Evolutionary conservation across 2,329 filamentous ascomycete genomes (phyloP).

Genomic region (Fusarium sp.): DNA sequence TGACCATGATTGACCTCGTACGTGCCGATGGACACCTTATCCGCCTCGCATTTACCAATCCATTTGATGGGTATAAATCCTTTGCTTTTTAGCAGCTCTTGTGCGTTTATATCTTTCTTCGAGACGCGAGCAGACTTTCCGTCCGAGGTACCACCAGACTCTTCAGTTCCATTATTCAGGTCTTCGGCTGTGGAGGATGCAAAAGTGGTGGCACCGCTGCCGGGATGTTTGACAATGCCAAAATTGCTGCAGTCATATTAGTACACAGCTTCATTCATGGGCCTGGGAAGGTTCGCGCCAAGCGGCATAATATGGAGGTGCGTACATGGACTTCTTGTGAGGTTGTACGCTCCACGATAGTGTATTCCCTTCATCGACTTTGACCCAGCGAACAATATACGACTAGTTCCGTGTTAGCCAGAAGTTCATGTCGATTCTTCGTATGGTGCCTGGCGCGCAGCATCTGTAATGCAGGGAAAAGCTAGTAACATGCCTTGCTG

Average conservation of each 20-base stretch:
- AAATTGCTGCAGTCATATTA: constrained; percentile 73
- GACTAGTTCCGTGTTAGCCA: constrained; percentile 68
- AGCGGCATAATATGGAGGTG: constrained; percentile 1
- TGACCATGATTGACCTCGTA: constrained; percentile 79
- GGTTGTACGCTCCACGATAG: constrained; percentile 98
- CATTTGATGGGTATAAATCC: constrained; percentile 79
- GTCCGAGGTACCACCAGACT: constrained; percentile 53
- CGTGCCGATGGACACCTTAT: constrained; percentile 91
- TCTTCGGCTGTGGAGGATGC: constrained; percentile 55
- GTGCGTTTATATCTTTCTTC: constrained; percentile 69
- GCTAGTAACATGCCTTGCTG: constrained; percentile 76
- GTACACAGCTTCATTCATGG: background rate
- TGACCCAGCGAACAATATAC: constrained; percentile 97
- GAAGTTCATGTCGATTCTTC: background rate
- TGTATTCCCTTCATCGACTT: constrained; percentile 87
- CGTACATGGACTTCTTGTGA: constrained; percentile 93
- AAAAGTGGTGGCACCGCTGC: constrained; percentile 67
- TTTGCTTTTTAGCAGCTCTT: constrained; percentile 71
- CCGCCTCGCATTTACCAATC: constrained; percentile 95
- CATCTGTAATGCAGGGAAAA: background rate
- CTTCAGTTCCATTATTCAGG: constrained; percentile 58
- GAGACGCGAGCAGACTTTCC: constrained; percentile 58
- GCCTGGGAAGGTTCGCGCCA: background rate
- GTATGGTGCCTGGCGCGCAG: background rate
- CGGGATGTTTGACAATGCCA: constrained; percentile 96